Evolutionary conservation across 2,329 filamentous ascomycete genomes (phyloP), one percentile per base, ranked within the genome.

Genomic region (Fragosphaeria purpurea): DNA sequence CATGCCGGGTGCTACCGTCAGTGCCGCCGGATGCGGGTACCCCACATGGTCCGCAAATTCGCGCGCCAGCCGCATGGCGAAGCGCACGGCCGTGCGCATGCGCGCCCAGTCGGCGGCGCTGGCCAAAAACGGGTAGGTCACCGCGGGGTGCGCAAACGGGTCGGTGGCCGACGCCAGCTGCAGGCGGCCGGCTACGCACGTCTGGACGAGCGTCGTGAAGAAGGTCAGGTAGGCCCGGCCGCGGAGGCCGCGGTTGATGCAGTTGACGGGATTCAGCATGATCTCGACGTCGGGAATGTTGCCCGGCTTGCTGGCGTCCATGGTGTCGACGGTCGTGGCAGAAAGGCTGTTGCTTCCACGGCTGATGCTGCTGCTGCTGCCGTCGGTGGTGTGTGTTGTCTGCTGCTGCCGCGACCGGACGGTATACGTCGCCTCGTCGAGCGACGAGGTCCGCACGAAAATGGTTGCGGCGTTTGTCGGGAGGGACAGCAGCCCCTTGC

Each of bases 221-320:
- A 64, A 56, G 4, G 55, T 59, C 33, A 60, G 55, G 5, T 60
- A 55, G 4, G 57, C 51, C 11, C 56, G 55, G 13, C 56, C 57
- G 0, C 54, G 52, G 35, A 65, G 61, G 35, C 63, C 61, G 47
- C 67, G 71, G 30, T 63, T 56, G 7, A 71, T 55, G 1, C 58
- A 53, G 52, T 68, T 68, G 41, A 70, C 63, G 5, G 65, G 61
- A 52, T 65, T 70, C 31, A 66, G 61, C 38, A 64, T 61, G 42
- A 65, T 53, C 48, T 67, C 64, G 30, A 62, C 44, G 13, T 67
- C 60, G 1, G 63, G 63, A 0, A 63, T 31, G 46, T 66, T 64
- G 30, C 50, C 44, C 3, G 58, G 50, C 1, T 40, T 41, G 4
- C 48, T 41, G 4, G 51, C 50, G 41, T 64, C 56, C 41, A 59